phyloP scores from a whole-genome alignment of 2,329 filamentous ascomycete species.

The Chrysoporthe austroafricana region DNA sequence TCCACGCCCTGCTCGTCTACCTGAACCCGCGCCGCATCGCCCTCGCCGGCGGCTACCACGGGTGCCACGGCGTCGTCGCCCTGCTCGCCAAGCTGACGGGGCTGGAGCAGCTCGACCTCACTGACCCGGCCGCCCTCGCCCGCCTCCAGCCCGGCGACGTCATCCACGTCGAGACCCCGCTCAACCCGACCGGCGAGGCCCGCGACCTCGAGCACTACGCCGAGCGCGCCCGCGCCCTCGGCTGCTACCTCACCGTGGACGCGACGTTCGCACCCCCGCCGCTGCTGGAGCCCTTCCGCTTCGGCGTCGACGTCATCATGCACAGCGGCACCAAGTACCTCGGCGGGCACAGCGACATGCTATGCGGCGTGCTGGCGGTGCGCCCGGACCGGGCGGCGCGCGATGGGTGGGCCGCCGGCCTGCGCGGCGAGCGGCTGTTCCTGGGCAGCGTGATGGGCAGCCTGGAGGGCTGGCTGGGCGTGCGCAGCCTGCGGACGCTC shows the following conservation, averaged over 20 bases:
- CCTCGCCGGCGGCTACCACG: constrained; percentile 88
- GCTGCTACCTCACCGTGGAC: constrained; percentile 82
- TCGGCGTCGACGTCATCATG: constrained; percentile 85
- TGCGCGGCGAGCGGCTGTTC: constrained; percentile 72
- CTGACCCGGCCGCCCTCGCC: constrained; percentile 48
- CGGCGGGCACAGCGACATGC: constrained; percentile 91
- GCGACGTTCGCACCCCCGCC: constrained; percentile 92
- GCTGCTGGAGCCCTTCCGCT: constrained; percentile 80
- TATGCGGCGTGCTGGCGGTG: constrained; percentile 81
- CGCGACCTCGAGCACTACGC: constrained; percentile 74
- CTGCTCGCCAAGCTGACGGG: constrained; percentile 77
- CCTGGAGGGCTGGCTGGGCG: constrained; percentile 89
- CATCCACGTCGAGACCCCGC: constrained; percentile 88
- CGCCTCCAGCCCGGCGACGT: constrained; percentile 78
- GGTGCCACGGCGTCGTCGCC: constrained; percentile 82
- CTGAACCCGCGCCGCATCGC: constrained; percentile 81
- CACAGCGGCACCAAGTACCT: constrained; percentile 96
- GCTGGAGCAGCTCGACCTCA: constrained; percentile 72
- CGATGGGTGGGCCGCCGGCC: constrained; percentile 59
- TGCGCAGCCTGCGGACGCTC: constrained; percentile 82
- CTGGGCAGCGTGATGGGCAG: constrained; percentile 86
- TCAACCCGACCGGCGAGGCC: constrained; percentile 88
- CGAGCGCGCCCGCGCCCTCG: constrained; percentile 68
- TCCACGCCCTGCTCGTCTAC: constrained; percentile 84
- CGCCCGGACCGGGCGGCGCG: constrained; percentile 46